Conservation (phyloP, 2,329 filamentous ascomycete genomes). For the Colletotrichum tamarilloi region DNA sequence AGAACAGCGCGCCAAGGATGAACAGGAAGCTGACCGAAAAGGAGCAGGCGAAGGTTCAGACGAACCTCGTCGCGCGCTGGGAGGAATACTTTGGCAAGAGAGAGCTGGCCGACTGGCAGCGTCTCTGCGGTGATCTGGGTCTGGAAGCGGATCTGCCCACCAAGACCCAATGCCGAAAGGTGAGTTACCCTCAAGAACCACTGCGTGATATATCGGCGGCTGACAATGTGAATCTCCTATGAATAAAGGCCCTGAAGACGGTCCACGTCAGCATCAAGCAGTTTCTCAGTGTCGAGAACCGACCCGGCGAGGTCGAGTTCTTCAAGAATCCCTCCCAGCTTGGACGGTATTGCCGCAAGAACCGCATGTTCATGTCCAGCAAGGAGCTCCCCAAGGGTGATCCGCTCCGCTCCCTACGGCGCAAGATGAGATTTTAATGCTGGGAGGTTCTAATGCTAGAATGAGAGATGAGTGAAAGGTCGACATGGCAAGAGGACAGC, state of each 20-base stretch:
- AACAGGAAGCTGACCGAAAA: conserved; percentile 10
- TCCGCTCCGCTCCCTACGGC: conserved; percentile 51
- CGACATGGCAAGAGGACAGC: not conserved
- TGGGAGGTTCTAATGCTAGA: too few relatives aligned
- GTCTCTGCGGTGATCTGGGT: conserved; percentile 56
- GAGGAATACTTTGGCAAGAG: conserved; percentile 45
- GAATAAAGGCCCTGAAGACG: conserved; percentile 52
- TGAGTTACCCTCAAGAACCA: conserved; percentile 38
- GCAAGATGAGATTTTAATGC: not conserved
- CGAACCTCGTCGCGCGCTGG: conserved; percentile 37
- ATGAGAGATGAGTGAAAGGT: not conserved
- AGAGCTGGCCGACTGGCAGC: conserved; percentile 55
- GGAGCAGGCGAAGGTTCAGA: not conserved
- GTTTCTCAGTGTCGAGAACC: conserved; percentile 51
- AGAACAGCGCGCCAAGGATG: not conserved
- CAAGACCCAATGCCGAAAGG: conserved; percentile 58
- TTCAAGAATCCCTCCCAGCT: conserved; percentile 50
- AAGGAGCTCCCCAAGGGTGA: conserved; percentile 52
- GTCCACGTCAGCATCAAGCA: conserved; percentile 63
- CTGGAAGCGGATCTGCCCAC: conserved; percentile 50
- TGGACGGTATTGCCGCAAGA: conserved; percentile 47
- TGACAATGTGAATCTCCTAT: not conserved
- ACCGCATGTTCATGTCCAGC: conserved; percentile 57
- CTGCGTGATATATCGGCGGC: not conserved
- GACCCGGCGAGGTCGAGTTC: conserved; percentile 40